Evolutionary conservation across 345 rosid genomes (phyloP).

Genomic region (Pistacia integerrima): DNA sequence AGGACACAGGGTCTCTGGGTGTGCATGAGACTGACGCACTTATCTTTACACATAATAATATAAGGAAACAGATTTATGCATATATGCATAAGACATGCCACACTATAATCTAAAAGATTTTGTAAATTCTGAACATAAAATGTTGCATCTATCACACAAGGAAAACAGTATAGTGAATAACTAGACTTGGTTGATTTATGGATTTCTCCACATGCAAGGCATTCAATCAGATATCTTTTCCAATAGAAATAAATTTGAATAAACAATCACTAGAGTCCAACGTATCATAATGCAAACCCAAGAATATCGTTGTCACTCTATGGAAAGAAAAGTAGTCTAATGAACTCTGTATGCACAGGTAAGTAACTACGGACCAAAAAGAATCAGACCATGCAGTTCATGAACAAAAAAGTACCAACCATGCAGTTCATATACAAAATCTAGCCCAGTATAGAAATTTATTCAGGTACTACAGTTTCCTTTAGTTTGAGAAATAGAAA

Average conservation of each 20-base stretch:
- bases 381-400: neutral
- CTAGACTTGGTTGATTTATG: too few relatives aligned
- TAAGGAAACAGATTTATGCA: neutral
- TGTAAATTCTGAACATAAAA: neutral
- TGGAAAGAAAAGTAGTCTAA: neutral
- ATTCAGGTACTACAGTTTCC: neutral
- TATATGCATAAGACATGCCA: neutral
- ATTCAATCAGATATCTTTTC: neutral
- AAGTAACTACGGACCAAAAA: neutral
- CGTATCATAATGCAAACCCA: neutral
- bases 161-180: neutral
- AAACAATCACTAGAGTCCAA: neutral
- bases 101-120: neutral
- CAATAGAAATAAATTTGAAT: conserved; percentile 1
- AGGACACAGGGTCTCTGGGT: neutral
- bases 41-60: neutral
- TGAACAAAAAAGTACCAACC: neutral
- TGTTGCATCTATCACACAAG: neutral
- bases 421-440: neutral
- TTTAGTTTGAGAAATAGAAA: too few relatives aligned
- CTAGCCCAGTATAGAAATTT: neutral
- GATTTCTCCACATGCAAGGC: neutral
- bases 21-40: too few relatives aligned
- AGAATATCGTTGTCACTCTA: neutral
- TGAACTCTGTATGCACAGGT: neutral